Evolutionary conservation across 1,284 basidiomycete genomes (phyloP).

Genomic region (Psilocybe mexicana): DNA sequence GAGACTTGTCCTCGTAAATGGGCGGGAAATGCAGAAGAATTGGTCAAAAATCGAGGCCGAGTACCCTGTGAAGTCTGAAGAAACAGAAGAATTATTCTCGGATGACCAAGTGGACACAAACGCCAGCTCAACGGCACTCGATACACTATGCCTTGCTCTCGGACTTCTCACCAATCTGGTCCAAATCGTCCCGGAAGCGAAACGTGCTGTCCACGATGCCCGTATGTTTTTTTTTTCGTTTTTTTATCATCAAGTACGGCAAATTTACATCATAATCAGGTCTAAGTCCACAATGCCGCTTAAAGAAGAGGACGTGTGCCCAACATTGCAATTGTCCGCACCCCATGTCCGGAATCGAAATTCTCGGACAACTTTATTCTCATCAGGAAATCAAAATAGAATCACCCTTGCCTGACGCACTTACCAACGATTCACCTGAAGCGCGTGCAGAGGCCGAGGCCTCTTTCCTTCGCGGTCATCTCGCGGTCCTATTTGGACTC

Average conservation of each 20-base stretch:
- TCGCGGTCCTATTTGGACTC: conserved; percentile 72
- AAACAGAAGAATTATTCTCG: conserved; percentile 16
- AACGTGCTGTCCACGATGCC: conserved; percentile 43
- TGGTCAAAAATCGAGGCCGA: conserved; percentile 22
- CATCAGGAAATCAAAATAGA: conserved; percentile 22
- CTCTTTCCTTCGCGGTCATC: conserved; percentile 63
- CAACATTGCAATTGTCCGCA: conserved; percentile 49
- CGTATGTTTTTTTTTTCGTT: conserved; percentile 37
- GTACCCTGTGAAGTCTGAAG: conserved; percentile 21
- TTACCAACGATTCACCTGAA: conserved; percentile 17
- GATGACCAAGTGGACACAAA: conserved; percentile 15
- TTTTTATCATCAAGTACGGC: neutral
- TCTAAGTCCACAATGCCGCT: conserved; percentile 48
- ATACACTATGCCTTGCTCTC: conserved; percentile 67
- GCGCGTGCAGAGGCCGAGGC: conserved; percentile 34
- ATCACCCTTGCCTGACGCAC: conserved; percentile 4
- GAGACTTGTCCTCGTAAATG: conserved; percentile 40
- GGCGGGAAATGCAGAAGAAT: conserved; percentile 32
- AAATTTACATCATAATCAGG: conserved; percentile 22
- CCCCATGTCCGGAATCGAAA: conserved; percentile 43
- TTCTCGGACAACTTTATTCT: conserved; percentile 45
- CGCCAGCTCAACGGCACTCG: conserved; percentile 44
- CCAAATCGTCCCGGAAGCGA: conserved; percentile 51
- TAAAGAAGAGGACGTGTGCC: conserved; percentile 46
- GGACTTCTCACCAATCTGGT: conserved; percentile 74